Evolutionary conservation across 805 yeast genomes (phyloP).

Genomic region (Candida morakotiae): DNA sequence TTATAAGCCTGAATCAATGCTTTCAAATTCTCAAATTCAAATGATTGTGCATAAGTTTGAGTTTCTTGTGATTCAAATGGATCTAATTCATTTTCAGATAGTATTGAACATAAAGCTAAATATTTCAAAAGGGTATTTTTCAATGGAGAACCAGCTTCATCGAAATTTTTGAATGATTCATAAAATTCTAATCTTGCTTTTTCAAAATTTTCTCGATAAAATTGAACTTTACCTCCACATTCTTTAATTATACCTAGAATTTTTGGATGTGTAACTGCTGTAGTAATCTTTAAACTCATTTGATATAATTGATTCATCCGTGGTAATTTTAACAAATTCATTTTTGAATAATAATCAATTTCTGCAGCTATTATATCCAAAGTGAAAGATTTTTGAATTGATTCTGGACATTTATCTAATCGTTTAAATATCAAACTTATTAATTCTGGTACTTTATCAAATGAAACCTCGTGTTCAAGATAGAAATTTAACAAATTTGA

Average conservation of each 20-base stretch:
- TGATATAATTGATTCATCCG: conserved; percentile 47
- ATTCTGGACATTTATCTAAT: conserved; percentile 38
- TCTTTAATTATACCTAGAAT: conserved; percentile 73
- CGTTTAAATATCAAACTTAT: conserved; percentile 34
- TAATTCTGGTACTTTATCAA: conserved; percentile 24
- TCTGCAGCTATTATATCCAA: conserved; percentile 67
- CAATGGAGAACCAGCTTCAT: conserved; percentile 41
- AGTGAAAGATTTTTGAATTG: conserved; percentile 43
- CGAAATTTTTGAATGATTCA: conserved; percentile 40
- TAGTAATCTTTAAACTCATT: conserved; percentile 38
- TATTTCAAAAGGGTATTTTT: conserved; percentile 57
- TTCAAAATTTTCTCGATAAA: conserved; percentile 56
- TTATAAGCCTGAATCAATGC: conserved; percentile 27
- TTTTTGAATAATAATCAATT: conserved; percentile 48
- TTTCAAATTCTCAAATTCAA: conserved; percentile 26
- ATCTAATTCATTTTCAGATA: conserved; percentile 62
- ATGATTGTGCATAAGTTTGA: conserved; percentile 40
- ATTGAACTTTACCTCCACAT: conserved; percentile 67
- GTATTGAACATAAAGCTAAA: conserved; percentile 55
- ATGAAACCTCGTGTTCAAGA: conserved; percentile 7
- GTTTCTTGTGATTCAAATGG: conserved; percentile 75
- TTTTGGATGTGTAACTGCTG: conserved; percentile 73
- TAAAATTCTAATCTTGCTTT: conserved; percentile 62
- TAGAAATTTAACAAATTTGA: conserved; percentile 37
- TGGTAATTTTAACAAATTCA: conserved; percentile 26